phyloP scores from a whole-genome alignment of 257 asterid species.

The Solanum infundibuliforme region DNA sequence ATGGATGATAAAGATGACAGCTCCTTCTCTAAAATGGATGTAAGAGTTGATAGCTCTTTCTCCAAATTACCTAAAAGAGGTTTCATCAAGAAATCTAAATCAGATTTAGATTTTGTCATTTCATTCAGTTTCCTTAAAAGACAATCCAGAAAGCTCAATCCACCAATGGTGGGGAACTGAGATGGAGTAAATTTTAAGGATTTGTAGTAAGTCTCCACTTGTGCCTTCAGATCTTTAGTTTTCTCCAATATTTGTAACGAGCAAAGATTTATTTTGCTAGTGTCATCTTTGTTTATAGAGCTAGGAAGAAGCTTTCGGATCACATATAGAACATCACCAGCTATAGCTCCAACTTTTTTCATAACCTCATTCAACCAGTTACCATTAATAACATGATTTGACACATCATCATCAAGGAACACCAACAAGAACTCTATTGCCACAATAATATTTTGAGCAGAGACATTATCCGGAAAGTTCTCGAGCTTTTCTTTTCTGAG shows the following conservation, averaged over 20 bases:
- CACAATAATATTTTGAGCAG: background rate
- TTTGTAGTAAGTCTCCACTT: background rate
- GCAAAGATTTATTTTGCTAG: background rate
- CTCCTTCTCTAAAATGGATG: background rate
- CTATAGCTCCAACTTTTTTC: background rate
- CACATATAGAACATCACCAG: background rate
- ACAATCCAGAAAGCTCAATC: background rate
- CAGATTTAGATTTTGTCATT: background rate
- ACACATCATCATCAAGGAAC: background rate
- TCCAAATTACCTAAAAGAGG: background rate
- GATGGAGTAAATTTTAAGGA: background rate
- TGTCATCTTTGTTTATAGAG: background rate
- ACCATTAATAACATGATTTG: background rate
- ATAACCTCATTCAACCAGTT: background rate
- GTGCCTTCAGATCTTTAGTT: background rate
- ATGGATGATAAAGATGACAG: background rate
- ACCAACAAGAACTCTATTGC: background rate
- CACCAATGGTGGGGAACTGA: background rate
- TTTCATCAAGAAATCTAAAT: background rate
- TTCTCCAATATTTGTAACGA: background rate
- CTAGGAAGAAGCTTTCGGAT: background rate
- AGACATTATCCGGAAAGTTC: background rate
- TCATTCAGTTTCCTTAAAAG: background rate
- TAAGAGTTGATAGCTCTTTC: background rate
- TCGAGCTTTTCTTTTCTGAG: background rate